Conservation (phyloP, 2,329 filamentous ascomycete genomes). For the Cordyceps fumosorosea region DNA sequence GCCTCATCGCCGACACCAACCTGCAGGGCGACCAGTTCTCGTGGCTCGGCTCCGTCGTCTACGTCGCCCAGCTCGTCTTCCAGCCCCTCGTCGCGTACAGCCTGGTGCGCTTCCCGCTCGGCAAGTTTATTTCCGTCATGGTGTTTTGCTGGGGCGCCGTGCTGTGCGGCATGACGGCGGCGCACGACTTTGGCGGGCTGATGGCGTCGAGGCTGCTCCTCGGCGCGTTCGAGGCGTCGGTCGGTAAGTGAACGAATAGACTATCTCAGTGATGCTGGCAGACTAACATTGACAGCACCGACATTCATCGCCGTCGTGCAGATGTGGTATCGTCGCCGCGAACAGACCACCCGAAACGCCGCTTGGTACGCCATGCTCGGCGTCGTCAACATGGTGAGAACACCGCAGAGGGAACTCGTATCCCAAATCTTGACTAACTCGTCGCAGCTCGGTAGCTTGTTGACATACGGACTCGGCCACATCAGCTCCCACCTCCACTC, state of each 20-base stretch:
- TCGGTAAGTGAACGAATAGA: slow-evolving; percentile 17
- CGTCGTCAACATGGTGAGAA: slow-evolving; percentile 24
- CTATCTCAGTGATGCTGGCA: not conserved
- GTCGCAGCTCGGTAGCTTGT: slow-evolving; percentile 22
- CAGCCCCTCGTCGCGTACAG: slow-evolving; percentile 51
- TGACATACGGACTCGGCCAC: slow-evolving; percentile 26
- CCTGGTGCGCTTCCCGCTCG: slow-evolving; percentile 47
- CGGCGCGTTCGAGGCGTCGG: slow-evolving; percentile 41
- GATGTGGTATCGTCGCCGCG: slow-evolving; percentile 30
- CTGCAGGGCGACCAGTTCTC: slow-evolving; percentile 49
- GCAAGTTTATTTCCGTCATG: slow-evolving; percentile 45
- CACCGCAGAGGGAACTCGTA: not conserved
- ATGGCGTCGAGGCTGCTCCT: slow-evolving; percentile 39
- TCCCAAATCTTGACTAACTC: not conserved
- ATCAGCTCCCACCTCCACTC: slow-evolving; percentile 22
- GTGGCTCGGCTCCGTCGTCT: slow-evolving; percentile 49
- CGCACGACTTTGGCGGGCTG: slow-evolving; percentile 39
- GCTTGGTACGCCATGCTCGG: slow-evolving; percentile 28
- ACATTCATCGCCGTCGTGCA: slow-evolving; percentile 27
- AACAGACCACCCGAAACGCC: slow-evolving; percentile 26
- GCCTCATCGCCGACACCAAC: slow-evolving; percentile 45
- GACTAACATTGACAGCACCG: slow-evolving; percentile 17
- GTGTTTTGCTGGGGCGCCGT: slow-evolving; percentile 48
- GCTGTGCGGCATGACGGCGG: slow-evolving; percentile 44
- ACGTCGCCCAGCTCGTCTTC: slow-evolving; percentile 29